Evolutionary conservation across 257 asterid genomes (phyloP), one percentile per base, ranked within the genome.

Genomic region (Solanum habrochaites): DNA sequence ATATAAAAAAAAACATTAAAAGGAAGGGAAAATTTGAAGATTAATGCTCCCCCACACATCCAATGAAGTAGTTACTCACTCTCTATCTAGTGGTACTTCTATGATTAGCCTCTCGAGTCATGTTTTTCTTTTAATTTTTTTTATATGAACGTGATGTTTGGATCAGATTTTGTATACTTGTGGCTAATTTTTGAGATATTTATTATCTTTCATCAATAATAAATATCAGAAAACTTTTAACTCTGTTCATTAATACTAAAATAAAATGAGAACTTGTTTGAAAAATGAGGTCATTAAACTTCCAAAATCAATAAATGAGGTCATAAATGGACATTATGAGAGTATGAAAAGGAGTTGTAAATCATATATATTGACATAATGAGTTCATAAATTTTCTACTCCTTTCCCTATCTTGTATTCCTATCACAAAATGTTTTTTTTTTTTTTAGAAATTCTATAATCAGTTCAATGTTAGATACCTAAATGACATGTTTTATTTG

Each of bases 151-250:
- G 10, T 52, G 62, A 52, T 52, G 62, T 52, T 52, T 52, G 62
- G 10, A 16, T 52, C 10, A 52, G 7, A 0, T 52, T 52, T 16
- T 52, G n/a, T 16, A 10, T 16, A 52, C n/a, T 0, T 9, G 20
- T 6, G 23, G 0, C 0, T 16, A 52, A 16, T 2, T 52, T 1
- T 52, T 2, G 2, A 2, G 0, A 52, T 52, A 8, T 52, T 52
- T 52, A 52, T 52, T 4, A 52, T 23, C 3, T 52, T 52, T 8
- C 7, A 52, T 52, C 62, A 2, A 0, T 3, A 16, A 6, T 1
- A 16, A 52, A 52, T 52, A 52, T 52, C 23, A 6, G 0, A 2
- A 16, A 52, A 52, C 1, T 52, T 1, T 16, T 52, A 52, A 52
- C 0, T 52, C 2, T 52, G 10, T 52, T 16, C 62, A 52, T 52